These are phyloP conservation scores for Candida taoyuanica DNA, from an alignment of 805 yeast species.

Conservation along the genomic window DNA sequence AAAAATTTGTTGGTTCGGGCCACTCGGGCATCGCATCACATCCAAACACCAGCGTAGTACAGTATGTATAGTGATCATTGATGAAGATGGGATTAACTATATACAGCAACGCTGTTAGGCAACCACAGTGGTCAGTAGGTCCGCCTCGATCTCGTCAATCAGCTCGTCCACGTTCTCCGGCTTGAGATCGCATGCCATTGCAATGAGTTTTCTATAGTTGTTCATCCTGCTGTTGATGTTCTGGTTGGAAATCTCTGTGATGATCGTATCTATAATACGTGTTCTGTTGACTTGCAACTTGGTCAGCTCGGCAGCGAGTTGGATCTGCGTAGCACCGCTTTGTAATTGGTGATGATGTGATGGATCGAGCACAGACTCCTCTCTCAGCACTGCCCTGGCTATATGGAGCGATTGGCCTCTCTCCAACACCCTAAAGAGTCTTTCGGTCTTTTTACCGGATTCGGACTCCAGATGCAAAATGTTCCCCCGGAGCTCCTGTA, in stretches of 20 bases:
- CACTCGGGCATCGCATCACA: slow-evolving; percentile 4
- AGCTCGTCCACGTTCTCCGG: slow-evolving; percentile 77
- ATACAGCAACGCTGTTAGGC: background rate
- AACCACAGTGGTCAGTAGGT: slow-evolving; percentile 26
- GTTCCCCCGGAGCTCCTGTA: slow-evolving; percentile 16
- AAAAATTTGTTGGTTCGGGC: slow-evolving; percentile 14
- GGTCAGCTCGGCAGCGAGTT: slow-evolving; percentile 40
- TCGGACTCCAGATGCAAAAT: slow-evolving; percentile 17
- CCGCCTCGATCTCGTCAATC: slow-evolving; percentile 69
- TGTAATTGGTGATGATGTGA: slow-evolving; percentile 10
- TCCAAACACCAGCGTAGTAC: background rate
- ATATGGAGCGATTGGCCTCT: slow-evolving; percentile 59
- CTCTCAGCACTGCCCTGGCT: slow-evolving; percentile 54
- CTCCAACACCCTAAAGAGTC: slow-evolving; percentile 45
- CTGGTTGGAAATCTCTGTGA: slow-evolving; percentile 42
- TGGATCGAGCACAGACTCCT: slow-evolving; percentile 35
- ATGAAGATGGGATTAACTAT: no score
- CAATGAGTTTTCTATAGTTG: slow-evolving; percentile 74
- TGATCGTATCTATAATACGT: slow-evolving; percentile 42
- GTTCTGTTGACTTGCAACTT: slow-evolving; percentile 49
- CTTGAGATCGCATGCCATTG: slow-evolving; percentile 71
- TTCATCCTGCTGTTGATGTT: slow-evolving; percentile 55
- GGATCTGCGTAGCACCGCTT: slow-evolving; percentile 10
- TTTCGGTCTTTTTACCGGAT: slow-evolving; percentile 28
- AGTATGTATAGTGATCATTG: no score